phyloP scores from a whole-genome alignment of 2,329 filamentous ascomycete genomes.

The Rutstroemia sp. region DNA sequence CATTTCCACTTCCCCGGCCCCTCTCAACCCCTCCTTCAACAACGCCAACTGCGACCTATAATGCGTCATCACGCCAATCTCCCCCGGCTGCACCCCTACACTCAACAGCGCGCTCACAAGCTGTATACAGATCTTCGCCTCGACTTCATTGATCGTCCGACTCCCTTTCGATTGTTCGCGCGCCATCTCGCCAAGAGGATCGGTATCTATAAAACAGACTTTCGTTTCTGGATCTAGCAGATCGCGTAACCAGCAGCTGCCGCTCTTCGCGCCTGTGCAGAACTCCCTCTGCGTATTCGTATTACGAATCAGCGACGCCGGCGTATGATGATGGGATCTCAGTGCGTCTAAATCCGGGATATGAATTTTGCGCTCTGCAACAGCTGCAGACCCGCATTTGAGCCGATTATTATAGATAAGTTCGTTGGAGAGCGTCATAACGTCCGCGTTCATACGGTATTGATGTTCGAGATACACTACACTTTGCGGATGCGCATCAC shows the following conservation, averaged over 20 bases:
- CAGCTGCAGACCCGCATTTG: slow-evolving; percentile 75
- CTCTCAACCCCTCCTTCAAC: slow-evolving; percentile 63
- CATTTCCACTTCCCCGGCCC: slow-evolving; percentile 66
- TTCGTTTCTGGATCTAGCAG: slow-evolving; percentile 63
- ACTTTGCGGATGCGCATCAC: slow-evolving; percentile 76
- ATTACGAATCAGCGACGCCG: slow-evolving; percentile 33
- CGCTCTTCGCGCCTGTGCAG: slow-evolving; percentile 42
- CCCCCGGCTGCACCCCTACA: slow-evolving; percentile 63
- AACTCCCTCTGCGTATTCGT: slow-evolving; percentile 39
- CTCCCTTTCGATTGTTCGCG: slow-evolving; percentile 73
- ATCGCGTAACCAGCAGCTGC: slow-evolving; percentile 68
- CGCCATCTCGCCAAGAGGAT: slow-evolving; percentile 55
- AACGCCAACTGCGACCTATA: slow-evolving; percentile 88
- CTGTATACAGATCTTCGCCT: slow-evolving; percentile 70
- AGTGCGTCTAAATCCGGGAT: slow-evolving; percentile 61
- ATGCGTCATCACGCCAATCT: slow-evolving; percentile 93
- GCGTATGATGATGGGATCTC: slow-evolving; percentile 48
- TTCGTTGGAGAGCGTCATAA: slow-evolving; percentile 88
- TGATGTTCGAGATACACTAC: slow-evolving; percentile 92
- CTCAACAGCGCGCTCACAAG: slow-evolving; percentile 73
- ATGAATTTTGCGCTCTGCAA: slow-evolving; percentile 61
- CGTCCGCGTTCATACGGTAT: slow-evolving; percentile 96
- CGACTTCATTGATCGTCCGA: slow-evolving; percentile 81
- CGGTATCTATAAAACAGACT: slow-evolving; percentile 86
- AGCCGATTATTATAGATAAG: slow-evolving; percentile 88